These are phyloP conservation scores for Triangularia verruculosa DNA, from an alignment of 2,329 filamentous ascomycete genomes.

Conservation along the genomic window DNA sequence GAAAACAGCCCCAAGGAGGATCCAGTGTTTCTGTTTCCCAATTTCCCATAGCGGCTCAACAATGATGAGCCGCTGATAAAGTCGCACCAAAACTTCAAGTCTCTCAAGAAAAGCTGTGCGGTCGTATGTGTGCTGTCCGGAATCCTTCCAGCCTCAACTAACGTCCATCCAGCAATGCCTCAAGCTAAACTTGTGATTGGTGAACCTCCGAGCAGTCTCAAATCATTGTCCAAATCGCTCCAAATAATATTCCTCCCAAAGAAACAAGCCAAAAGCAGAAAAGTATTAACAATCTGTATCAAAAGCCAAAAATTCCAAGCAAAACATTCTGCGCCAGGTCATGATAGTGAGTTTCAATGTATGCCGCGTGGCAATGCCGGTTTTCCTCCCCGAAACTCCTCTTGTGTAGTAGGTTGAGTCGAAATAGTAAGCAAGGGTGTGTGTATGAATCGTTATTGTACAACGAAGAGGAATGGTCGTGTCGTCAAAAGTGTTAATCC, in stretches of 20 bases:
- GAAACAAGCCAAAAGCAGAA: not conserved
- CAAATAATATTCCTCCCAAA: not conserved
- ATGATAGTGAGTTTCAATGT: not conserved
- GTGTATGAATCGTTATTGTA: not conserved
- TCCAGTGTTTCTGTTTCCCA: not conserved
- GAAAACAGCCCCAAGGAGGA: not conserved
- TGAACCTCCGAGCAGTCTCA: not conserved
- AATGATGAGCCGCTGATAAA: not conserved
- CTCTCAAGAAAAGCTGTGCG: not conserved
- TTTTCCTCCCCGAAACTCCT: not conserved
- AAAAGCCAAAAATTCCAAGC: not conserved
- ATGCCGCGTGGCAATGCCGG: not conserved
- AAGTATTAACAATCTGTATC: not conserved
- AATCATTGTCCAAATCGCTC: not conserved
- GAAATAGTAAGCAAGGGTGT: not conserved
- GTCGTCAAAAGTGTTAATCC: not conserved
- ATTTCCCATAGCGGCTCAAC: not conserved
- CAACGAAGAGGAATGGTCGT: not conserved
- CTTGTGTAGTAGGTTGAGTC: not conserved
- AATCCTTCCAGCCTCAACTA: not conserved
- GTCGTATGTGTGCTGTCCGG: not conserved
- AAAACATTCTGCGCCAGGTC: not conserved
- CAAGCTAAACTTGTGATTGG: not conserved
- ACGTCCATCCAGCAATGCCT: not conserved
- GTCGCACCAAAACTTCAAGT: not conserved